Conservation (phyloP, 108 stramenopile species). For the Skeletonema marinoi region DNA sequence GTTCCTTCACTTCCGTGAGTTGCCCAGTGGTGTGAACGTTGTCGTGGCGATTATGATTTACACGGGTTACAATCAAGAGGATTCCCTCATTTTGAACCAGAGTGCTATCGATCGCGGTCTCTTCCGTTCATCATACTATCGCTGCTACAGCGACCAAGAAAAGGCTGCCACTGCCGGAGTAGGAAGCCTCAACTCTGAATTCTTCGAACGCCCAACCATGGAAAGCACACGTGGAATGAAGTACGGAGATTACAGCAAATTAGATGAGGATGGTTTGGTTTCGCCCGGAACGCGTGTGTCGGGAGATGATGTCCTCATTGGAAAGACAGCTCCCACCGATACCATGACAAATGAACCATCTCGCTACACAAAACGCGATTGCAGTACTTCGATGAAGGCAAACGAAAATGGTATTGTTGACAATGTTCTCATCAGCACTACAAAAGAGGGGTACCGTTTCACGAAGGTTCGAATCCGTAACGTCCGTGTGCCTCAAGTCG, state of each 20-base stretch:
- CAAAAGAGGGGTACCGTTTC: conserved; percentile 94
- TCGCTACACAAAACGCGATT: conserved; percentile 93
- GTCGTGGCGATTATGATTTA: conserved; percentile 98
- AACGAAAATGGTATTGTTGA: conserved; percentile 98
- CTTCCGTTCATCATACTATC: conserved; percentile 95
- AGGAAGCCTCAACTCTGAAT: conserved; percentile 83
- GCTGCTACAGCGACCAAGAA: conserved; percentile 94
- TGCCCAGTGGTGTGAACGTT: conserved; percentile 98
- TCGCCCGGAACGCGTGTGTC: conserved; percentile 95
- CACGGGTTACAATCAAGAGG: conserved; percentile 99
- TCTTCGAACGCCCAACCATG: conserved; percentile 88
- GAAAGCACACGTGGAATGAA: conserved; percentile 89
- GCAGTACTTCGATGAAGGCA: conserved; percentile 95
- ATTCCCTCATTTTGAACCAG: conserved; percentile 99
- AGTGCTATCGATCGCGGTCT: conserved; percentile 98
- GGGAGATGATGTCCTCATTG: conserved; percentile 96
- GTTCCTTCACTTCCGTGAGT: conserved; percentile 95
- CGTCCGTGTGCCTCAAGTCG: conserved; percentile 95
- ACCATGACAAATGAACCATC: conserved; percentile 71
- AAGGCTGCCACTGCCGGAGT: conserved; percentile 80
- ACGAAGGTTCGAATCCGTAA: conserved; percentile 95
- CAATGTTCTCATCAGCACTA: conserved; percentile 88
- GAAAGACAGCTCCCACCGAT: conserved; percentile 94
- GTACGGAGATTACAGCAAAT: conserved; percentile 95
- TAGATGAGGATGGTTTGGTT: conserved; percentile 98